phyloP scores from a whole-genome alignment of 805 yeast genomes.

The Candida cerambycidarum region DNA sequence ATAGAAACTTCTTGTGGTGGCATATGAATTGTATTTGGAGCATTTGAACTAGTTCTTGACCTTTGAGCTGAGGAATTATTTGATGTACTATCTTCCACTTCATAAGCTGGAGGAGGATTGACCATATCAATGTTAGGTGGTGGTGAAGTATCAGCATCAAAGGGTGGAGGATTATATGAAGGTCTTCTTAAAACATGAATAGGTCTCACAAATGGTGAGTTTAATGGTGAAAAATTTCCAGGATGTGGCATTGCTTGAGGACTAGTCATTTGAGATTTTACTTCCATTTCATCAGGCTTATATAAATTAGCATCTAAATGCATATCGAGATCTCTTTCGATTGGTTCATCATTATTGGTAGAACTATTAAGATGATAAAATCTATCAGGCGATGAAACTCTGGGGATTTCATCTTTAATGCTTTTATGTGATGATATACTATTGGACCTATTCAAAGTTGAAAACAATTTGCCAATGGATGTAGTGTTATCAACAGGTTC shows the following conservation, averaged over 20 bases:
- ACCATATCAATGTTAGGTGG: slow-evolving; percentile 11
- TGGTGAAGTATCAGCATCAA: slow-evolving; percentile 32
- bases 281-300: slow-evolving; percentile 46
- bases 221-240: slow-evolving; percentile 42
- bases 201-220: slow-evolving; percentile 44
- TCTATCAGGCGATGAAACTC: slow-evolving; percentile 8
- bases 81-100: slow-evolving; percentile 15
- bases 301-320: slow-evolving; percentile 50
- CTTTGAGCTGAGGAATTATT: not conserved
- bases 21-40: not conserved
- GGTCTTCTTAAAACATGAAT: slow-evolving; percentile 56
- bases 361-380: slow-evolving; percentile 30
- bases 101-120: slow-evolving; percentile 33
- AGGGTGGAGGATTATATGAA: slow-evolving; percentile 63
- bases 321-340: slow-evolving; percentile 37
- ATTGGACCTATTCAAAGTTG: slow-evolving; percentile 14
- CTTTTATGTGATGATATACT: slow-evolving; percentile 1
- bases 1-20: slow-evolving; percentile 6
- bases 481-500: slow-evolving; percentile 39
- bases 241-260: slow-evolving; percentile 64
- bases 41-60: not conserved
- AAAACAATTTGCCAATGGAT: slow-evolving; percentile 15
- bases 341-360: slow-evolving; percentile 30
- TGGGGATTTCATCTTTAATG: not conserved
- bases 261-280: slow-evolving; percentile 45